These are phyloP conservation scores for Hibiscus mutabilis DNA, from an alignment of 345 rosid genomes.

Conservation along the genomic window DNA sequence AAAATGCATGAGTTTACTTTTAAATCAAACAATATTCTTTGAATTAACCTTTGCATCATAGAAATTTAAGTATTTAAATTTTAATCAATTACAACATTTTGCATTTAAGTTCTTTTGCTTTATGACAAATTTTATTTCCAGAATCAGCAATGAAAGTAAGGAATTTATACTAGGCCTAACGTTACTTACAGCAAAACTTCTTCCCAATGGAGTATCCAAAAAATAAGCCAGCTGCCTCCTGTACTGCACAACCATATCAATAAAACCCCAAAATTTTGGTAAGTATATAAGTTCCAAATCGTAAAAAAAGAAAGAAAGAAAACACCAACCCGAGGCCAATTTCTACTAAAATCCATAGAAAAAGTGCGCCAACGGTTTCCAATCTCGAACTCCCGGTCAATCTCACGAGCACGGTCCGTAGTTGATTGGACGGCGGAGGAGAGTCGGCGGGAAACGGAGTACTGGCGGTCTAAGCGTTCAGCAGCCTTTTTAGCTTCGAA, in stretches of 20 bases:
- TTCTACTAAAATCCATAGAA: conserved; percentile 60
- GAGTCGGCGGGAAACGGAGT: conserved; percentile 65
- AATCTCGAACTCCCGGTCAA: conserved; percentile 72
- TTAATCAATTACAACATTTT: background rate
- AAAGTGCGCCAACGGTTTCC: conserved; percentile 56
- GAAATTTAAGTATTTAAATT: background rate
- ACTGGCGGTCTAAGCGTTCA: conserved; percentile 69
- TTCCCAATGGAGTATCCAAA: conserved; percentile 68
- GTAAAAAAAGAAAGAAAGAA: background rate
- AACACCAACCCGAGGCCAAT: conserved; percentile 70
- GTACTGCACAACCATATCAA: conserved; percentile 54
- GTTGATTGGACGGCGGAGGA: conserved; percentile 53
- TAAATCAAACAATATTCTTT: background rate
- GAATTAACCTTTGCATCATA: background rate
- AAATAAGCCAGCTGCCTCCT: conserved; percentile 70
- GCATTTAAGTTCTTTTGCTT: background rate
- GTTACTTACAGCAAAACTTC: conserved; percentile 64
- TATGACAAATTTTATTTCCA: background rate
- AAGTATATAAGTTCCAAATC: background rate
- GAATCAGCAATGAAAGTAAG: background rate
- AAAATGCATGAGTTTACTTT: background rate
- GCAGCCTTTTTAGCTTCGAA: conserved; percentile 83
- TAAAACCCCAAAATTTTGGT: conserved; percentile 1
- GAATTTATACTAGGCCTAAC: background rate
- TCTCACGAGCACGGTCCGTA: conserved; percentile 55